These are phyloP conservation scores for Mortierella sp. DNA, from an alignment of 371 early-diverging fungal species.

Conservation along the genomic window DNA sequence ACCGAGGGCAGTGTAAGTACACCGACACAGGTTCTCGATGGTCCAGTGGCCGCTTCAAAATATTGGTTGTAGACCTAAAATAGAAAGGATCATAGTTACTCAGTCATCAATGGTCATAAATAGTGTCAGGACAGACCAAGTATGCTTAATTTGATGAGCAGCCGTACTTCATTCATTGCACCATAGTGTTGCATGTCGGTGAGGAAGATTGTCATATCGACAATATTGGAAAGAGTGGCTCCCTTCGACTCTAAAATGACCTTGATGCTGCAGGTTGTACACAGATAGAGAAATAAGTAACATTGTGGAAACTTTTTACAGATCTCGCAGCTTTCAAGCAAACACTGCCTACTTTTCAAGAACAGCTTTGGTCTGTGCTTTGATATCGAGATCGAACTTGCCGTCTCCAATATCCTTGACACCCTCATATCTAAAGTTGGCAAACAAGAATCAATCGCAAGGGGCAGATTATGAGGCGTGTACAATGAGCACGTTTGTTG, in stretches of 20 bases:
- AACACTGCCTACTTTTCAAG: slow-evolving; percentile 64
- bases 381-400: slow-evolving; percentile 66
- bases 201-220: slow-evolving; percentile 78
- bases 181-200: slow-evolving; percentile 76
- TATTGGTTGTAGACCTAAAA: slow-evolving; percentile 64
- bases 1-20: slow-evolving; percentile 63
- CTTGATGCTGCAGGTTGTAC: slow-evolving; percentile 59
- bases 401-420: slow-evolving; percentile 65
- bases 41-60: slow-evolving; percentile 65
- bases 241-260: slow-evolving; percentile 66
- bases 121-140: too few relatives aligned
- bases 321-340: neutral
- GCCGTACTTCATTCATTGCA: slow-evolving; percentile 68
- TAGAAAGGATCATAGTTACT: neutral
- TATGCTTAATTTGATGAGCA: neutral
- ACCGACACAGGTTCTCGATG: slow-evolving; percentile 66
- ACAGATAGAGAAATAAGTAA: neutral
- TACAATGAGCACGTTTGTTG: neutral
- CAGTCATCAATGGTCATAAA: neutral
- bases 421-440: slow-evolving; percentile 59
- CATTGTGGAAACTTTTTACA: neutral
- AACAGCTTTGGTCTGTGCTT: slow-evolving; percentile 70
- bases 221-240: slow-evolving; percentile 63
- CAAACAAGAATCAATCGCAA: too few relatives aligned
- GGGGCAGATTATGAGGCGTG: neutral